A percentile compares a stretch with the other conserved stretches of the same genome.
Evolutionary conservation across 257 asterid species (phyloP).

Genomic region (Nicotiana attenuata): DNA sequence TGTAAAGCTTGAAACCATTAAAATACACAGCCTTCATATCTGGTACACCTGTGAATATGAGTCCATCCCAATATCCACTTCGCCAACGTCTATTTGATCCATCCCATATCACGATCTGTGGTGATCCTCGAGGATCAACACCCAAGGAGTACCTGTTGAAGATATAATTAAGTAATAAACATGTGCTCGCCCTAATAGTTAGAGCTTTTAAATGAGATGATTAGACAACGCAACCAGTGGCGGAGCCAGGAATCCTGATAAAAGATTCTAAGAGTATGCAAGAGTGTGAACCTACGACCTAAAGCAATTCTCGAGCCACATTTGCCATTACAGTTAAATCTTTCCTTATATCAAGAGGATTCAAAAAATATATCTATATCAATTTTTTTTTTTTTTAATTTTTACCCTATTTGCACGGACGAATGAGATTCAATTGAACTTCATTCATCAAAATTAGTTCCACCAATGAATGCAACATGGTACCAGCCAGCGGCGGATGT

Average conservation of each 20-base stretch:
- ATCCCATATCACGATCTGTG: conserved; percentile 75
- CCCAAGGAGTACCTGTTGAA: conserved; percentile 39
- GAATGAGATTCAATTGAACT: no score
- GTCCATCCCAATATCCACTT: conserved; percentile 66
- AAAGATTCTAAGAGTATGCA: no score
- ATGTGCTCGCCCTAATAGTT: background rate
- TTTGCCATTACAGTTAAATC: no score
- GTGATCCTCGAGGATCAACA: conserved; percentile 51
- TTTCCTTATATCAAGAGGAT: no score
- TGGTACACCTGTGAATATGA: conserved; percentile 44
- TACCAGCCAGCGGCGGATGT: no score
- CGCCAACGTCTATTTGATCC: conserved; percentile 59
- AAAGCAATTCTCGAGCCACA: no score
- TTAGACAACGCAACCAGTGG: background rate
- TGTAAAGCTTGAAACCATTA: conserved; percentile 44
- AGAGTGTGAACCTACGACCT: no score
- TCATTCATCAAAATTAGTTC: no score
- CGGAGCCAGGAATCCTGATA: no score
- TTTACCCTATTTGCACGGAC: no score
- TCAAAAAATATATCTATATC: no score
- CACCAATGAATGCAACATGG: background rate
- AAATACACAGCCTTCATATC: conserved; percentile 24
- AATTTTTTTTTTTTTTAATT: no score
- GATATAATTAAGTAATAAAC: background rate
- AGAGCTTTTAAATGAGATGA: background rate